Evolutionary conservation across 352 stramenopile genomes (phyloP), one percentile per base, ranked within the genome.

Genomic region (Phytophthora pisi): DNA sequence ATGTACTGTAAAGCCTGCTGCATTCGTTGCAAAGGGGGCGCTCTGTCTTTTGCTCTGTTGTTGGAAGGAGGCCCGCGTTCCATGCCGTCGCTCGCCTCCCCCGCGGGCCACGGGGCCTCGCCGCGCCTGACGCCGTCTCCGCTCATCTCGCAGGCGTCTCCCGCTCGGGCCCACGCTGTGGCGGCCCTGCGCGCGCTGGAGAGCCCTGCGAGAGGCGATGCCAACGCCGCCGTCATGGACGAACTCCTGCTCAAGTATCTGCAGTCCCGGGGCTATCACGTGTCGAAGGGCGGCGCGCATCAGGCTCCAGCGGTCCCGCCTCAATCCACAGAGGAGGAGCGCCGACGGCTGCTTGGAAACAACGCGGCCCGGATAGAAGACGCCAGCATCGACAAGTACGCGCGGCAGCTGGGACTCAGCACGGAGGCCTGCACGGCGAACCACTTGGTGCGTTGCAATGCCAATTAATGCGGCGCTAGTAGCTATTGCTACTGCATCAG

Each of bases 381-480:
- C 45, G 66, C 57, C 26, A 84, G 73, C 36, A 75, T 94, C 15
- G 78, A 90, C 51, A 69, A 73, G 55, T 92, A 89, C 68, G 81
- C 86, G 45, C 68, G 75, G 57, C 78, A 85, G 30, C 64, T 94
- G 34, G 86, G 86, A 0, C 78, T 94, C 26, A 88, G 64, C 23
- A 94, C 85, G 16, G 79, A 91, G 45, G 84, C 84, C 24, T 92
- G 86, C 59, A 79, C 79, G 0, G 84, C 84, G 16, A 94, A 94
- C 63, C 86, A 94, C 68, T 73, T 93, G 65, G 84, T 84, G 23
- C 64, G 72, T 72, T 60, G 53, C 18, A 57, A 60, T 20, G 31
- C 20, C 42, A 60, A 61, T 65, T 20, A 10, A 18, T 36, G 43
- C 45, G 11, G 18, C 5, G 7, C 3, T 34, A 2, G 6, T 13